Conservation (phyloP, 768 basidiomycete species). For the Dendrothele bispora region DNA sequence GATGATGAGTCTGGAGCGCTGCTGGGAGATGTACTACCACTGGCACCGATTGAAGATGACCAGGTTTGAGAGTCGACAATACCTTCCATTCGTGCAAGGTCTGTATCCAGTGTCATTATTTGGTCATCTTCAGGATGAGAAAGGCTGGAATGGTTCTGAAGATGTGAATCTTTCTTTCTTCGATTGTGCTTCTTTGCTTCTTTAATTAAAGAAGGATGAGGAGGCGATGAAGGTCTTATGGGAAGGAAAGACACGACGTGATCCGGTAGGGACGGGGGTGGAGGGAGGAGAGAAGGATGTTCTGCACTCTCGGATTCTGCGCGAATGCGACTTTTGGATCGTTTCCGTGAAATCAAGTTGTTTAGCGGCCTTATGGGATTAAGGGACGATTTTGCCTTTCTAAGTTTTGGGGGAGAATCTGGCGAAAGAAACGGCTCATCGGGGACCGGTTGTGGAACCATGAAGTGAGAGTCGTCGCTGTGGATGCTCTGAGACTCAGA, state of each 20-base stretch:
- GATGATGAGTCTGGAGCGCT: conserved; percentile 40
- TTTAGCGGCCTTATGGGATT: conserved; percentile 40
- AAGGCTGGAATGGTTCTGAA: conserved; percentile 30
- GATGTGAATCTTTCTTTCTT: conserved; percentile 33
- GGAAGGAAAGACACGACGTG: conserved; percentile 21
- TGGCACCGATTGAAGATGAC: conserved; percentile 17
- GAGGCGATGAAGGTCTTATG: conserved; percentile 11
- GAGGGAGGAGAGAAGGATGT: conserved; percentile 38
- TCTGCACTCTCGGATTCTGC: conserved; percentile 29
- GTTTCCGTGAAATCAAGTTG: conserved; percentile 39
- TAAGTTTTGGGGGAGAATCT: conserved; percentile 6
- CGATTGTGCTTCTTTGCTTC: conserved; percentile 6
- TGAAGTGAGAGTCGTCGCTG: conserved; percentile 12
- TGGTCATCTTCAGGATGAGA: conserved; percentile 30
- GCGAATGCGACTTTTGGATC: conserved; percentile 40
- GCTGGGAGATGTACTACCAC: conserved; percentile 34
- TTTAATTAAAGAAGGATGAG: conserved; percentile 14
- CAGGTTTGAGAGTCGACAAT: conserved; percentile 59
- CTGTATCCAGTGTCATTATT: conserved; percentile 57
- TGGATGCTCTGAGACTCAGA: conserved; percentile 22
- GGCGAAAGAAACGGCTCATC: conserved; percentile 11
- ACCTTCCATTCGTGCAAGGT: conserved; percentile 78
- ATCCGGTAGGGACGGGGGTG: conserved; percentile 31
- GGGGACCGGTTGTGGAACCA: conserved; percentile 14
- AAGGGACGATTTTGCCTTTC: conserved; percentile 40